Conservation (phyloP, 208 protist genomes). For the Crithidia expoeki region DNA sequence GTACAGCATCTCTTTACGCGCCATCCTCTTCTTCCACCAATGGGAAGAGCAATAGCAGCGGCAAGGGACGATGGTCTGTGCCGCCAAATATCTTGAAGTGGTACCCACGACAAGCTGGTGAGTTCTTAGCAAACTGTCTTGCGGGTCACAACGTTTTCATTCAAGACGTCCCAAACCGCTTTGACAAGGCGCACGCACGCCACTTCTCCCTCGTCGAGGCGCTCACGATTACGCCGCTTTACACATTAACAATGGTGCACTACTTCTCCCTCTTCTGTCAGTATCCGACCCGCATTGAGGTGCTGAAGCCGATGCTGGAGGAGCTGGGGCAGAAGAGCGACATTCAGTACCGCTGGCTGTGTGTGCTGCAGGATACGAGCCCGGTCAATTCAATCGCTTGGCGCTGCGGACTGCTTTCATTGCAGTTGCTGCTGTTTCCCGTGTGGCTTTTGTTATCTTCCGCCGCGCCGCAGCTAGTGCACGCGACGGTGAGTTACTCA, state of each 20-base stretch:
- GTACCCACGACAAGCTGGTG: constrained; percentile 69
- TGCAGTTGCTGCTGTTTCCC: constrained; percentile 71
- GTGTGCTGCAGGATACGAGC: constrained; percentile 45
- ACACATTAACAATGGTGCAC: constrained; percentile 78
- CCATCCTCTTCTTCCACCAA: constrained; percentile 12
- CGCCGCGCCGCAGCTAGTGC: constrained; percentile 70
- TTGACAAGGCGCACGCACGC: constrained; percentile 62
- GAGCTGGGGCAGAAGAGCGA: constrained; percentile 58
- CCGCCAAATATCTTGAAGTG: constrained; percentile 30
- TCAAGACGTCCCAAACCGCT: constrained; percentile 68
- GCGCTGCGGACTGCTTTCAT: constrained; percentile 45
- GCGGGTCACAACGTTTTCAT: constrained; percentile 85
- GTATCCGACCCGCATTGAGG: constrained; percentile 48
- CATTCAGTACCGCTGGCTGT: constrained; percentile 57
- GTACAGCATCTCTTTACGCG: constrained; percentile 9
- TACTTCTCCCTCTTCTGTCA: constrained; percentile 85
- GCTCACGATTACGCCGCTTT: constrained; percentile 70
- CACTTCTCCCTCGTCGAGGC: constrained; percentile 81
- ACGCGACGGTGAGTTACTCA: constrained; percentile 67
- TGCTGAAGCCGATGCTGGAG: constrained; percentile 52
- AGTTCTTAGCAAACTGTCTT: constrained; percentile 72
- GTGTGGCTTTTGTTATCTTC: constrained; percentile 65
- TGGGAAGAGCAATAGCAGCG: neutral
- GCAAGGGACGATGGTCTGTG: constrained; percentile 29
- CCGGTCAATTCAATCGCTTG: constrained; percentile 54